Percentiles rank a stretch among this genome's conserved stretches.
Conservation (phyloP, 2,329 filamentous ascomycete species). For the Aspergillus chevalieri region DNA sequence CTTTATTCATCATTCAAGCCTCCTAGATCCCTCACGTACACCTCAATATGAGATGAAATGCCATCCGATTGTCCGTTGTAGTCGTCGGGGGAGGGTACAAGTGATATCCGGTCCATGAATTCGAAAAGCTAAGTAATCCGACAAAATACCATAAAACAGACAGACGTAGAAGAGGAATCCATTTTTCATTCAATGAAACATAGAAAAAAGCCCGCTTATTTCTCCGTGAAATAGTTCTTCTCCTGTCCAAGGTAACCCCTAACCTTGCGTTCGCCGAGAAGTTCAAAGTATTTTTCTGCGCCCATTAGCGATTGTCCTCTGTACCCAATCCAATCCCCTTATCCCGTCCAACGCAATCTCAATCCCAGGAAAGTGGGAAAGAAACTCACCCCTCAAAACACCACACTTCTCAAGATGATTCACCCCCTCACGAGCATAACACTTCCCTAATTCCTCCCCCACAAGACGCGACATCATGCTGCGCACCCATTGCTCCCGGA, state of each 20-base stretch:
- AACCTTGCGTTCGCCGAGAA: constrained; percentile 57
- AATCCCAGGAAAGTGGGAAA: background rate
- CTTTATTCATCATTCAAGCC: background rate
- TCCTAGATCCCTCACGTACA: too few relatives aligned
- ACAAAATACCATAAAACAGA: background rate
- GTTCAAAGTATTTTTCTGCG: constrained; percentile 59
- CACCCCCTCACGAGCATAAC: constrained; percentile 59
- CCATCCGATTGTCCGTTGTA: too few relatives aligned
- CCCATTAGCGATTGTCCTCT: background rate
- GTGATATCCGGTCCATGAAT: too few relatives aligned
- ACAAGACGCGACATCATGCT: constrained; percentile 64
- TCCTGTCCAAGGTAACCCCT: constrained; percentile 60
- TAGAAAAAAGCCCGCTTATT: constrained; percentile 7
- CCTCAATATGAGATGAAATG: too few relatives aligned
- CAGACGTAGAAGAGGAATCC: background rate
- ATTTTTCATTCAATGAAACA: background rate
- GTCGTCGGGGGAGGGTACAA: too few relatives aligned
- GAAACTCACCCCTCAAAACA: constrained; percentile 54
- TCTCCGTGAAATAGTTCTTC: constrained; percentile 50
- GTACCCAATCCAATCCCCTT: background rate
- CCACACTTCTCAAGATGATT: constrained; percentile 65
- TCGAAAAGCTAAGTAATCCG: too few relatives aligned
- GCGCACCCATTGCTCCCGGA: constrained; percentile 63
- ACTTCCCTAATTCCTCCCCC: constrained; percentile 61
- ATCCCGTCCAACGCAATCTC: background rate